These are phyloP conservation scores for Yamadazyma dushanensis DNA, from an alignment of 1,139 yeast genomes.

Conservation along the genomic window DNA sequence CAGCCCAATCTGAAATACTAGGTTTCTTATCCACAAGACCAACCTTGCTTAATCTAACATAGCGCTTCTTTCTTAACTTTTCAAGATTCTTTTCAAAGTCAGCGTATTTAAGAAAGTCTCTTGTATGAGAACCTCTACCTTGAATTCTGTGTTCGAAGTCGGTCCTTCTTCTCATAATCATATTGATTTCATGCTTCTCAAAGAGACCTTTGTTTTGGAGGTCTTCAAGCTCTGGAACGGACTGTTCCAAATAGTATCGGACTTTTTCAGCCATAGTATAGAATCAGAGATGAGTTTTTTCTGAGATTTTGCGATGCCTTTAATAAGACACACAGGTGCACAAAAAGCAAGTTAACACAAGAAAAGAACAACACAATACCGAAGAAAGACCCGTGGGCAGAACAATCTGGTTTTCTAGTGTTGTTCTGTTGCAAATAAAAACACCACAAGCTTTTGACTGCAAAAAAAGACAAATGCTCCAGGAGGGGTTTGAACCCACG, in stretches of 20 bases:
- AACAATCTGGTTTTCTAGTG: neutral
- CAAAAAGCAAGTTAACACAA: neutral
- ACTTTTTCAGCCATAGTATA: slow-evolving; percentile 67
- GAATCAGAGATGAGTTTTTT: slow-evolving; percentile 16
- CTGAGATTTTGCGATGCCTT: neutral
- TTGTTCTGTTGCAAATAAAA: neutral
- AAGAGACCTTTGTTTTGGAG: slow-evolving; percentile 79
- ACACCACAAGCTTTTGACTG: no score
- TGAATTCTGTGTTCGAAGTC: slow-evolving; percentile 91
- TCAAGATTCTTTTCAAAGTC: slow-evolving; percentile 84
- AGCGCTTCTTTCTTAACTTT: slow-evolving; percentile 71
- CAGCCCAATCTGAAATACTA: slow-evolving; percentile 85
- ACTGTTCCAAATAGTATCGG: slow-evolving; percentile 74
- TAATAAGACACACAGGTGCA: no score
- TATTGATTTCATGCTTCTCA: slow-evolving; percentile 73
- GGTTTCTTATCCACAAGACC: slow-evolving; percentile 52
- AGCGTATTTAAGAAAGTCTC: slow-evolving; percentile 77
- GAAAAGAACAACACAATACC: neutral
- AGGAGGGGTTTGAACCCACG: slow-evolving; percentile 61
- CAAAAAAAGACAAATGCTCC: slow-evolving; percentile 48
- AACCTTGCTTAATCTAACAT: slow-evolving; percentile 57
- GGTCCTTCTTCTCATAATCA: slow-evolving; percentile 90
- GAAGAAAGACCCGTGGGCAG: neutral
- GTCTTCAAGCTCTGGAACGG: slow-evolving; percentile 92
- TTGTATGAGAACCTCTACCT: slow-evolving; percentile 78